Percentiles rank a stretch among this genome's conserved stretches.
These are phyloP conservation scores for Salmacisia buchloeana DNA, from an alignment of 1,284 basidiomycete species.

Conservation along the genomic window DNA sequence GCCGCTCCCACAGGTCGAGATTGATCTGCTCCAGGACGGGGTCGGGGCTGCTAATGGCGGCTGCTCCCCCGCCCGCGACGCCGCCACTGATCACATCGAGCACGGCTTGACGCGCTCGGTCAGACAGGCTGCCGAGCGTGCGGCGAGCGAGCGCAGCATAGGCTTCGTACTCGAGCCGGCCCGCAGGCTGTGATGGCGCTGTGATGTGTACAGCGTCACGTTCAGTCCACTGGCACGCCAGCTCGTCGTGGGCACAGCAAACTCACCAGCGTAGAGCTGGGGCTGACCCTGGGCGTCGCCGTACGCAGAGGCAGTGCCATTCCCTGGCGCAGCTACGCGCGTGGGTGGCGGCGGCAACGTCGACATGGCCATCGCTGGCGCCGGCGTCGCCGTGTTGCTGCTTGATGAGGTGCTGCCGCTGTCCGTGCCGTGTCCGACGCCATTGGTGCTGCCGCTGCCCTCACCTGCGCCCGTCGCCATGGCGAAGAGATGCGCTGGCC, in stretches of 20 bases:
- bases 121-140: neutral
- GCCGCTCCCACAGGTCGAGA: conserved; percentile 57
- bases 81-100: neutral
- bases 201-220: neutral
- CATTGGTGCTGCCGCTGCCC: no score
- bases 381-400: neutral
- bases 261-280: conserved; percentile 2
- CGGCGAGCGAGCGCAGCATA: neutral
- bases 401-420: neutral
- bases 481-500: no score
- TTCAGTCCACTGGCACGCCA: no score
- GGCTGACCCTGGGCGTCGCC: no score
- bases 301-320: neutral
- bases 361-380: neutral
- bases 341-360: neutral
- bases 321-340: neutral
- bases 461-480: no score
- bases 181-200: neutral
- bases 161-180: neutral
- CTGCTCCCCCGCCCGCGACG: neutral
- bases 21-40: conserved; percentile 79
- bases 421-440: neutral
- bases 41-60: conserved; percentile 54
- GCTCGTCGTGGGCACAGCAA: no score
- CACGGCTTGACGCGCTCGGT: neutral